These are phyloP conservation scores for Colletotrichum sp. DNA, from an alignment of 2,329 filamentous ascomycete genomes.

Conservation along the genomic window DNA sequence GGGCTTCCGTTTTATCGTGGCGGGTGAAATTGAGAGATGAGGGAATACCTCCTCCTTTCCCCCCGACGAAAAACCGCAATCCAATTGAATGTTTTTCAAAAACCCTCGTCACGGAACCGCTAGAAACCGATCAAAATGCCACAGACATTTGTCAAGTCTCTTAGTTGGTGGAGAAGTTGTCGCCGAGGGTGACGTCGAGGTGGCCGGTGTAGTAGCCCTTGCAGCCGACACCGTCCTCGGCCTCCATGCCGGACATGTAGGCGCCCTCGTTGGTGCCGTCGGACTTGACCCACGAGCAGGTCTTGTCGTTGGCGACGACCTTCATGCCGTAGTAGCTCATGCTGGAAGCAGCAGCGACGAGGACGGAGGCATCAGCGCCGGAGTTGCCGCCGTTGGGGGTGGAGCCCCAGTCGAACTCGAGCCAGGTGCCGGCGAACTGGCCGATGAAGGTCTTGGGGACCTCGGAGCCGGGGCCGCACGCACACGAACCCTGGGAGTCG, in stretches of 20 bases:
- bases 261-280: conserved; percentile 37
- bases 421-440: conserved; percentile 50
- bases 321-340: conserved; percentile 37
- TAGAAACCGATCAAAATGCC: not conserved
- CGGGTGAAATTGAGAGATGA: not conserved
- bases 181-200: conserved; percentile 37
- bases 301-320: conserved; percentile 41
- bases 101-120: not conserved
- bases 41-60: not conserved
- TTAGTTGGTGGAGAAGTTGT: conserved; percentile 19
- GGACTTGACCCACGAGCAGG: conserved; percentile 46
- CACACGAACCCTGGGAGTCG: conserved; percentile 54
- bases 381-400: conserved; percentile 51
- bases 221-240: conserved; percentile 42
- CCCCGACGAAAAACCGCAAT: conserved; percentile 6
- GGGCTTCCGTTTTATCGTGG: conserved; percentile 10
- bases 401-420: conserved; percentile 55
- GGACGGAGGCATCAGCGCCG: conserved; percentile 55
- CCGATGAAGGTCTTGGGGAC: conserved; percentile 41
- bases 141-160: not conserved
- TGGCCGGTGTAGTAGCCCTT: conserved; percentile 36
- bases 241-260: conserved; percentile 41
- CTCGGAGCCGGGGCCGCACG: conserved; percentile 38
- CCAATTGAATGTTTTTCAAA: not conserved
- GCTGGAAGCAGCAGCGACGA: conserved; percentile 43